These are phyloP conservation scores for Neofusicoccum parvum DNA, from an alignment of 2,329 filamentous ascomycete species.

Conservation along the genomic window DNA sequence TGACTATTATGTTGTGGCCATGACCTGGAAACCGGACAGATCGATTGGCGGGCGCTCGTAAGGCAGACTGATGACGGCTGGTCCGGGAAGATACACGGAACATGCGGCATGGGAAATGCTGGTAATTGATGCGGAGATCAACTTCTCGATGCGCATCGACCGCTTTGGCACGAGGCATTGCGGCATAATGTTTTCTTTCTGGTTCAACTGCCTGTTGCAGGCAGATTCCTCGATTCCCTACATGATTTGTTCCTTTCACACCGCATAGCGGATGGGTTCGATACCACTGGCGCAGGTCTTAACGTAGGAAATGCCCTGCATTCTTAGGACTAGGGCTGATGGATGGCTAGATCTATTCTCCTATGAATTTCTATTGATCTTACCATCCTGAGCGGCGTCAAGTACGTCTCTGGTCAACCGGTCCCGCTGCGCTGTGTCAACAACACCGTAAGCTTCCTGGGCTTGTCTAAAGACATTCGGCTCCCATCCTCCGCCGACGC, in stretches of 20 bases:
- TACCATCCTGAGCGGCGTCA: conserved; percentile 35
- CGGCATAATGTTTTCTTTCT: too few species aligned
- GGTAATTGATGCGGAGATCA: too few species aligned
- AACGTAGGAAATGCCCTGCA: not conserved
- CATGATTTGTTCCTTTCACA: not conserved
- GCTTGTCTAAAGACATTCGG: conserved; percentile 48
- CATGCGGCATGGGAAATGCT: too few species aligned
- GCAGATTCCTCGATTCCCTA: too few species aligned
- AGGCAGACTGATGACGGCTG: not conserved
- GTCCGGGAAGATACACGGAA: not conserved
- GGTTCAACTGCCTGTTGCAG: too few species aligned
- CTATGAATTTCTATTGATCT: not conserved
- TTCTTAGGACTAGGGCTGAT: not conserved
- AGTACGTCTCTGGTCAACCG: conserved; percentile 45
- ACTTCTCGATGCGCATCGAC: too few species aligned
- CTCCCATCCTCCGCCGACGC: conserved; percentile 50
- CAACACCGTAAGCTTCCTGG: conserved; percentile 50
- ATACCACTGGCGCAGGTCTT: too few species aligned
- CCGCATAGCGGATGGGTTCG: too few species aligned
- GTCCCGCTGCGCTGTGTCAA: conserved; percentile 46
- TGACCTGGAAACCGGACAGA: not conserved
- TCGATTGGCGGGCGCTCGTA: not conserved
- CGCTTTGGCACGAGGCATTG: too few species aligned
- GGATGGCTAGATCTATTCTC: not conserved
- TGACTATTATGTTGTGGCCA: not conserved